phyloP scores from a whole-genome alignment of 2,329 filamentous ascomycete genomes.

The Verticillium klebahnii region DNA sequence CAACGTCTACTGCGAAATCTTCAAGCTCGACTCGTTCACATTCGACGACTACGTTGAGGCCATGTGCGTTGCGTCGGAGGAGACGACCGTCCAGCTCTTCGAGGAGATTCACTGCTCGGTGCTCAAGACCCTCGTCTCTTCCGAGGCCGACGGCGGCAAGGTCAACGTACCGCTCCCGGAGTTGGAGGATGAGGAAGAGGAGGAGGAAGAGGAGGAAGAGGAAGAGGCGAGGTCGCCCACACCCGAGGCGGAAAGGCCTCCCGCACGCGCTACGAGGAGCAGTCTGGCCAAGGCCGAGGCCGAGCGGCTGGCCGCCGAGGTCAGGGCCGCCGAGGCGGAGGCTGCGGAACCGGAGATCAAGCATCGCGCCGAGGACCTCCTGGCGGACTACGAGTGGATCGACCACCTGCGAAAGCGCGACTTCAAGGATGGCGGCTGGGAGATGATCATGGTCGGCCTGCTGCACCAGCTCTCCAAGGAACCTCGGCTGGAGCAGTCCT shows the following conservation, averaged over 20 bases:
- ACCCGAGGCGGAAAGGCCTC: constrained; percentile 67
- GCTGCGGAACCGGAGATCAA: constrained; percentile 42
- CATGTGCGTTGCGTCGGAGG: constrained; percentile 70
- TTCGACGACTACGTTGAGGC: constrained; percentile 95
- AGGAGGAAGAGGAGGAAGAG: constrained; percentile 57
- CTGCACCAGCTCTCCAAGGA: constrained; percentile 79
- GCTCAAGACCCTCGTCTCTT: constrained; percentile 77
- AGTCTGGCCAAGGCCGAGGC: constrained; percentile 79
- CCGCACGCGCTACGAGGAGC: constrained; percentile 73
- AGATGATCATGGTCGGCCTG: constrained; percentile 81
- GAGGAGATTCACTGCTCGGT: constrained; percentile 90
- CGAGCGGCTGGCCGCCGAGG: constrained; percentile 60
- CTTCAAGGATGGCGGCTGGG: constrained; percentile 86
- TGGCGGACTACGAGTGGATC: constrained; percentile 76
- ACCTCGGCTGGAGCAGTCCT: constrained; percentile 62
- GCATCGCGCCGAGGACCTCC: constrained; percentile 72
- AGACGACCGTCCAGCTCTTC: constrained; percentile 76
- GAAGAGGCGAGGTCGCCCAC: constrained; percentile 49
- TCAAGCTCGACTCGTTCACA: constrained; percentile 91
- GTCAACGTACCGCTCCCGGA: constrained; percentile 75
- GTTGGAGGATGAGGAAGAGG: constrained; percentile 65
- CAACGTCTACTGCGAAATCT: constrained; percentile 96
- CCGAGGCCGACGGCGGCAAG: constrained; percentile 70
- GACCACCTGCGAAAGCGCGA: constrained; percentile 78
- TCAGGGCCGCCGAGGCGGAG: constrained; percentile 46